Evolutionary conservation across 2,329 filamentous ascomycete genomes (phyloP).

Genomic region (Cladophialophora bantiana): DNA sequence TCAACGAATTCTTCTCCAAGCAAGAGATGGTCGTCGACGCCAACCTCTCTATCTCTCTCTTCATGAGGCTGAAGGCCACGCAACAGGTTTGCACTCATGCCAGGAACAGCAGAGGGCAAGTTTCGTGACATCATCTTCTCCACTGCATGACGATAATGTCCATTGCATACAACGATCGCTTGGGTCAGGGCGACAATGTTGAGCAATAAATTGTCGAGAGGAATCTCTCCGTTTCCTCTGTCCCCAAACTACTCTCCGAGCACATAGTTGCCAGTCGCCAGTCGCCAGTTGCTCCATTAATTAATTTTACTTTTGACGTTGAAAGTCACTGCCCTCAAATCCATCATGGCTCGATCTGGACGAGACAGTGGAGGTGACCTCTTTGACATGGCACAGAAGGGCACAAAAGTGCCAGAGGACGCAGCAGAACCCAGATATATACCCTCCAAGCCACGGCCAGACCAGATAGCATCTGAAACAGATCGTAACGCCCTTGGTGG

Average conservation of each 20-base stretch:
- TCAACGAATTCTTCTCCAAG: neutral
- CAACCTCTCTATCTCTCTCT: neutral
- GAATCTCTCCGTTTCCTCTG: neutral
- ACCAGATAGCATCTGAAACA: constrained; percentile 49
- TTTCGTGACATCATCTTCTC: constrained; percentile 31
- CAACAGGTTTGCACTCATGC: neutral
- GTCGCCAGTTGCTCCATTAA: neutral
- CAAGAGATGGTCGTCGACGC: neutral
- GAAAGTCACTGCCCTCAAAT: neutral
- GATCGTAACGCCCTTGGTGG: constrained; percentile 49
- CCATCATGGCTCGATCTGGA: constrained; percentile 30
- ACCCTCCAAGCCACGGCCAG: constrained; percentile 57
- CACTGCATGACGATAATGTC: constrained; percentile 26
- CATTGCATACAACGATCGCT: neutral
- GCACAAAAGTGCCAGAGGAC: constrained; percentile 53
- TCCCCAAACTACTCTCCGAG: neutral
- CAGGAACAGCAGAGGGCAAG: neutral
- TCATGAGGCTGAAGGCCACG: neutral
- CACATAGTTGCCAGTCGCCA: neutral
- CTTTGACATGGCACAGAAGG: constrained; percentile 49
- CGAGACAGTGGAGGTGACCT: constrained; percentile 48
- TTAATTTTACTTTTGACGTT: neutral
- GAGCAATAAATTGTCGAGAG: constrained; percentile 1
- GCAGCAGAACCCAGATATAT: constrained; percentile 56
- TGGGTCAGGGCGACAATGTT: neutral